These are phyloP conservation scores for Mimosa pudica DNA, from an alignment of 306 rosid genomes.

Conservation along the genomic window DNA sequence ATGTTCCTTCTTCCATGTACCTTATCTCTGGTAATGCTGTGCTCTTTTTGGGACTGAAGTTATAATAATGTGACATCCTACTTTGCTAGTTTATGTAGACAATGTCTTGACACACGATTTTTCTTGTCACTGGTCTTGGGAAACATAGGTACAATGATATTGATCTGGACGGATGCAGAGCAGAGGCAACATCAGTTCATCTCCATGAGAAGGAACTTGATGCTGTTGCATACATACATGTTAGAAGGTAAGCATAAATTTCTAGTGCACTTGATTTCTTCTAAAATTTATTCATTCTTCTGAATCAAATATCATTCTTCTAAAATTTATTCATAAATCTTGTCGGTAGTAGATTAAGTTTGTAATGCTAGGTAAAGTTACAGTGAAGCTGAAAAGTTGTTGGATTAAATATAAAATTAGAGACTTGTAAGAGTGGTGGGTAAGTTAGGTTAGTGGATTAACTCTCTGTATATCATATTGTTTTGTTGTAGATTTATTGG, in stretches of 20 bases:
- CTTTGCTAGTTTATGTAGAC: not conserved
- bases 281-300: no score
- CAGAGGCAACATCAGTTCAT: no score
- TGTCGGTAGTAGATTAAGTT: not conserved
- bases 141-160: not conserved
- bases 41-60: not conserved
- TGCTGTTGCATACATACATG: no score
- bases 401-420: not conserved
- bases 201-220: no score
- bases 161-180: no score
- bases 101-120: not conserved
- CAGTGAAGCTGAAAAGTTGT: not conserved
- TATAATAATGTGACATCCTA: constrained; percentile 4
- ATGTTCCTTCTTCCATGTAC: constrained; percentile 85
- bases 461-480: not conserved
- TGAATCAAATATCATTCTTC: no score
- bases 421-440: not conserved
- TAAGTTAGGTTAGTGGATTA: constrained; percentile 18
- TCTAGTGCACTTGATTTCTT: no score
- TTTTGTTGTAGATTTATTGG: constrained; percentile 61
- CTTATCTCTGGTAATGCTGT: constrained; percentile 75
- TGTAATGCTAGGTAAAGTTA: not conserved
- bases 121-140: not conserved
- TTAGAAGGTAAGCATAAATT: no score
- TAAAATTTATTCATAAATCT: not conserved